A percentile compares a stretch with the other conserved stretches of the same genome.
Evolutionary conservation across 495 filamentous ascomycete genomes (phyloP).

Genomic region (Niebla homalea): DNA sequence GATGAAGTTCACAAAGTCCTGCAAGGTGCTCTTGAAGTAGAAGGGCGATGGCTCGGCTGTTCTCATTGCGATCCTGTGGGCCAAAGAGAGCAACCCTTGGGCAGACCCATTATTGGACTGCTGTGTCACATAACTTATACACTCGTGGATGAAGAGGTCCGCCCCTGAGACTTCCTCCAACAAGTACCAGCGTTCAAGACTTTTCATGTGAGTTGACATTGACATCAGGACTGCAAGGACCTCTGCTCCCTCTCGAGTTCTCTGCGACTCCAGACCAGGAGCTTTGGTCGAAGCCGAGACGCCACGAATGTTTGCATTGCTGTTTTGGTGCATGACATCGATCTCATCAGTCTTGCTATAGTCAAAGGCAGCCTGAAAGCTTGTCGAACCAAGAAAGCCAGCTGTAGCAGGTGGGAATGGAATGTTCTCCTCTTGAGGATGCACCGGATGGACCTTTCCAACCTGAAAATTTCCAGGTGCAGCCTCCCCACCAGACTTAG

Average conservation of each 20-base stretch:
- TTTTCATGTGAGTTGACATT: neutral
- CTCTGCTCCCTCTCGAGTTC: neutral
- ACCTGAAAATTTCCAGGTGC: no score
- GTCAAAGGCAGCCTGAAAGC: slow-evolving; percentile 34
- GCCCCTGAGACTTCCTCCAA: no score
- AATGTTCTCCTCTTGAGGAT: neutral
- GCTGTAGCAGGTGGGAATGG: slow-evolving; percentile 6
- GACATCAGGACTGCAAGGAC: neutral
- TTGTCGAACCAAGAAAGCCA: slow-evolving; percentile 40
- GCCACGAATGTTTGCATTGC: slow-evolving; percentile 2
- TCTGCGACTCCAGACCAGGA: neutral
- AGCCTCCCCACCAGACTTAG: no score
- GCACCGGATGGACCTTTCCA: no score
- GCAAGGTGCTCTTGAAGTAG: neutral
- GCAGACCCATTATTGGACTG: neutral
- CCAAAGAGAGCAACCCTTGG: neutral
- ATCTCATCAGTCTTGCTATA: slow-evolving; percentile 18
- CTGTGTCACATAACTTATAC: neutral
- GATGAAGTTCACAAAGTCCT: slow-evolving; percentile 29
- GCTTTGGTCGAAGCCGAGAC: neutral
- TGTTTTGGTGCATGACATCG: neutral
- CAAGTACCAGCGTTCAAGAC: neutral
- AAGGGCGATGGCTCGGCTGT: neutral
- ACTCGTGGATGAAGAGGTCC: neutral
- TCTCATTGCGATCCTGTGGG: neutral